Conservation (phyloP, 306 rosid genomes). For the Rosa lucieae region DNA sequence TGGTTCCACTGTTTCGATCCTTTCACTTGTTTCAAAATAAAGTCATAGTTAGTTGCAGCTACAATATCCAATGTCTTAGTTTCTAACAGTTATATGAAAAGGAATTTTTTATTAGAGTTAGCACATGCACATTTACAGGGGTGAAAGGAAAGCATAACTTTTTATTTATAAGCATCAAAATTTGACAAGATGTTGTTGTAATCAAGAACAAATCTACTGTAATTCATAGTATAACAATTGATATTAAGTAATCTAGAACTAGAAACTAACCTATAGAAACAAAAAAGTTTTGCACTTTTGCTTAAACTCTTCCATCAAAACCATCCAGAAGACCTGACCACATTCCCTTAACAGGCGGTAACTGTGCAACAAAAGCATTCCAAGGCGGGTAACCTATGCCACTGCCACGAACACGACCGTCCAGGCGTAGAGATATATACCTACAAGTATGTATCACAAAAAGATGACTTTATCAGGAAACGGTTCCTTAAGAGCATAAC, state of each 20-base stretch:
- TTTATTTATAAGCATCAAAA: not conserved
- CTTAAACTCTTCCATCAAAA: conserved; percentile 84
- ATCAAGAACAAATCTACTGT: not conserved
- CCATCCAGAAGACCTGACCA: conserved; percentile 98
- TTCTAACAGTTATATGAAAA: not conserved
- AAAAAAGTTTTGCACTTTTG: not conserved
- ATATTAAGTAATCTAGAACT: not conserved
- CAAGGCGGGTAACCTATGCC: conserved; percentile 97
- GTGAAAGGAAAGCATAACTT: not conserved
- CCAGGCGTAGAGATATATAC: conserved; percentile 82
- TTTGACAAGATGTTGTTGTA: not conserved
- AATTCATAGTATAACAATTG: not conserved
- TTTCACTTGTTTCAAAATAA: not conserved
- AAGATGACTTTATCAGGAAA: not conserved
- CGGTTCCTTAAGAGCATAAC: not conserved
- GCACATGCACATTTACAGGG: not conserved
- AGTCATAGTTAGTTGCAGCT: not conserved
- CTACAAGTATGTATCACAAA: conserved; percentile 34
- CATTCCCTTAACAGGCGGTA: conserved; percentile 86
- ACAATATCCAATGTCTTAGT: not conserved
- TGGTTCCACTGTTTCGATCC: not conserved
- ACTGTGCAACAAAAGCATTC: conserved; percentile 90
- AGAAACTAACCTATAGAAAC: conserved; percentile 26
- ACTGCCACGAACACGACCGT: conserved; percentile 95
- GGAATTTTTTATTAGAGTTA: not conserved